A percentile compares a stretch with the other conserved stretches of the same genome.
These are phyloP conservation scores for Phytophthora hibernalis DNA, from an alignment of 352 stramenopile species.

Conservation along the genomic window DNA sequence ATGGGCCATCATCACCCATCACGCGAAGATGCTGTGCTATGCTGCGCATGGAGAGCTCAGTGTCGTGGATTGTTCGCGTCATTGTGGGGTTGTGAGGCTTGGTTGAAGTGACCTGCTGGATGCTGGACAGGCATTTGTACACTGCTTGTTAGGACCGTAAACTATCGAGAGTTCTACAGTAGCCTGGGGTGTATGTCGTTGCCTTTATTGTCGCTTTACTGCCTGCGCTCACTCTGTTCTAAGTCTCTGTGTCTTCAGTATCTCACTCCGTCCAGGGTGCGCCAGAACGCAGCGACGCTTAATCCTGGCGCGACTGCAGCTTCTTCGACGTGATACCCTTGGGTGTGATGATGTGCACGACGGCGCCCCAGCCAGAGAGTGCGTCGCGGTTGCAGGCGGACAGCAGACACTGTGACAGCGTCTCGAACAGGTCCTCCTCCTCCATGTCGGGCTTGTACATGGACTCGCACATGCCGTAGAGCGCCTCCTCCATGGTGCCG, in stretches of 20 bases:
- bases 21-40: constrained; percentile 12
- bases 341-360: constrained; percentile 98
- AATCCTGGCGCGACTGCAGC: constrained; percentile 85
- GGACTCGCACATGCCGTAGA: constrained; percentile 99
- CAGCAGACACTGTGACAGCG: constrained; percentile 97
- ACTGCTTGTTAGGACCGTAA: background rate
- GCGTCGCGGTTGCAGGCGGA: constrained; percentile 98
- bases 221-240: background rate
- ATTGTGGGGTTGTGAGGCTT: constrained; percentile 33
- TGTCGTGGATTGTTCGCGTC: constrained; percentile 26
- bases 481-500: constrained; percentile 97
- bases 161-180: background rate
- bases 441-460: constrained; percentile 98
- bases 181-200: background rate
- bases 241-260: constrained; percentile 6
- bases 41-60: constrained; percentile 10
- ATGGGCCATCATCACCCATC: constrained; percentile 18
- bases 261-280: background rate
- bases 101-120: constrained; percentile 7
- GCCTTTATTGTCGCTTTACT: constrained; percentile 23
- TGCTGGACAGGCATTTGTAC: background rate
- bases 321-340: constrained; percentile 88
- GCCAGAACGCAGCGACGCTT: constrained; percentile 24
- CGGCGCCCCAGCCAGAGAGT: constrained; percentile 97
- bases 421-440: constrained; percentile 98